Percentiles rank a stretch among this genome's conserved stretches.
phyloP scores from a whole-genome alignment of 2,329 filamentous ascomycete species.

The Talaromyces sp. region DNA sequence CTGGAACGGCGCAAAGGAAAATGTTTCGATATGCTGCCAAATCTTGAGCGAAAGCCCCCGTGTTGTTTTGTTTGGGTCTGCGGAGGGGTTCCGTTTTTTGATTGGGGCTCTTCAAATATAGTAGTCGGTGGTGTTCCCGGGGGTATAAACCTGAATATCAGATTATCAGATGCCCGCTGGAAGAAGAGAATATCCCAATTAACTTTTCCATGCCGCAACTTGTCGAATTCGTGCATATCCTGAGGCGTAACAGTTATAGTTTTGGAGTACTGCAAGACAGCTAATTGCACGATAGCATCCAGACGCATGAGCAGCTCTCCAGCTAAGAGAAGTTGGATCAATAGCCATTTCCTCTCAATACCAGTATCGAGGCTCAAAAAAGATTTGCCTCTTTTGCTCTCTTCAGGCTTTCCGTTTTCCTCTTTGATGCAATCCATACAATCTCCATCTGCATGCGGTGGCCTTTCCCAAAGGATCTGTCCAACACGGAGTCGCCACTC shows the following conservation, averaged over 20 bases:
- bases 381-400: constrained; percentile 20
- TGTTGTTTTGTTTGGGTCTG: constrained; percentile 15
- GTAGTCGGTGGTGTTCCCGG: not conserved
- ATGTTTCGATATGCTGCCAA: constrained; percentile 26
- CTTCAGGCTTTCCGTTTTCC: not conserved
- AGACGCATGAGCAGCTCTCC: constrained; percentile 54
- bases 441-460: constrained; percentile 36
- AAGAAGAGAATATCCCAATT: constrained; percentile 57
- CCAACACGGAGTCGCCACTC: constrained; percentile 47
- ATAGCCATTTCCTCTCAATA: constrained; percentile 45
- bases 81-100: not conserved
- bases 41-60: constrained; percentile 23
- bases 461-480: constrained; percentile 43
- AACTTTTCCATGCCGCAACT: constrained; percentile 49
- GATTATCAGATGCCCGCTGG: constrained; percentile 51
- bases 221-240: constrained; percentile 46
- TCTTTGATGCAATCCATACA: constrained; percentile 21
- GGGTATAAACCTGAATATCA: constrained; percentile 36
- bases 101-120: not conserved
- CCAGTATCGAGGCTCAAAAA: not conserved
- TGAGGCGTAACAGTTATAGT: constrained; percentile 38
- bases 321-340: constrained; percentile 54
- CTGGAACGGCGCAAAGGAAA: not conserved
- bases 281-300: constrained; percentile 45
- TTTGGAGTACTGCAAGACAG: constrained; percentile 38